A percentile compares a stretch with the other conserved stretches of the same genome.
phyloP scores from a whole-genome alignment of 2,329 filamentous ascomycete genomes.

The Tolypocladium tundrense region DNA sequence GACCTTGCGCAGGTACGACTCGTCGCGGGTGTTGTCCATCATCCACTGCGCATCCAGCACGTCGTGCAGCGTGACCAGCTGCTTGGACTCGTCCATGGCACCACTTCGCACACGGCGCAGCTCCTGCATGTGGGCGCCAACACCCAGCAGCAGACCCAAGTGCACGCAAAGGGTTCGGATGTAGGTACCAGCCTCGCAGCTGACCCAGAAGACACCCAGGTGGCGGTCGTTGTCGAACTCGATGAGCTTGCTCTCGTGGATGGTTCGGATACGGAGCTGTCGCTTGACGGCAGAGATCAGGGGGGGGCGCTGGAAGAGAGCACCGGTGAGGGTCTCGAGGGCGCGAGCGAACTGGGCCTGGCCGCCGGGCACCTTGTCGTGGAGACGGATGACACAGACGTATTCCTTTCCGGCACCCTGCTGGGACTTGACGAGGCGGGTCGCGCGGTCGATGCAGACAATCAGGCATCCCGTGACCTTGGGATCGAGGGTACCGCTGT shows the following conservation, averaged over 20 bases:
- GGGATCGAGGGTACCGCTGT: conserved; percentile 95
- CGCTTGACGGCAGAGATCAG: conserved; percentile 98
- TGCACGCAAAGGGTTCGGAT: conserved; percentile 98
- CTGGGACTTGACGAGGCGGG: conserved; percentile 95
- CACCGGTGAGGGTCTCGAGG: conserved; percentile 90
- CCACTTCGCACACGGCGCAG: conserved; percentile 86
- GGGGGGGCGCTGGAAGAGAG: conserved; percentile 83
- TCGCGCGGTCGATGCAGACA: conserved; percentile 92
- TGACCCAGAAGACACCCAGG: conserved; percentile 97
- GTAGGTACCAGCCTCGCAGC: conserved; percentile 94
- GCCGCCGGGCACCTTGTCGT: conserved; percentile 89
- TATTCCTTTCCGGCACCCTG: conserved; percentile 99
- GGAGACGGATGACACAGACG: conserved; percentile 86
- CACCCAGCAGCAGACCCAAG: conserved; percentile 63
- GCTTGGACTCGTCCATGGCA: conserved; percentile 86
- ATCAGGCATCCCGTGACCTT: conserved; percentile 96
- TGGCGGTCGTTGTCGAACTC: conserved; percentile 99
- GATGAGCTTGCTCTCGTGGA: conserved; percentile 91
- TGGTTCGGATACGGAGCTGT: conserved; percentile 94
- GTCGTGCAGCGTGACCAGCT: conserved; percentile 79
- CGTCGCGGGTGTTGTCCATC: conserved; percentile 91
- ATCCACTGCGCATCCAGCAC: conserved; percentile 92
- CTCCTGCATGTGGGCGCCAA: conserved; percentile 98
- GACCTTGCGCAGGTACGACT: conserved; percentile 82
- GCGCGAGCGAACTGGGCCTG: conserved; percentile 88